These are phyloP conservation scores for Plantago elongata DNA, from an alignment of 257 asterid species.

Conservation along the genomic window DNA sequence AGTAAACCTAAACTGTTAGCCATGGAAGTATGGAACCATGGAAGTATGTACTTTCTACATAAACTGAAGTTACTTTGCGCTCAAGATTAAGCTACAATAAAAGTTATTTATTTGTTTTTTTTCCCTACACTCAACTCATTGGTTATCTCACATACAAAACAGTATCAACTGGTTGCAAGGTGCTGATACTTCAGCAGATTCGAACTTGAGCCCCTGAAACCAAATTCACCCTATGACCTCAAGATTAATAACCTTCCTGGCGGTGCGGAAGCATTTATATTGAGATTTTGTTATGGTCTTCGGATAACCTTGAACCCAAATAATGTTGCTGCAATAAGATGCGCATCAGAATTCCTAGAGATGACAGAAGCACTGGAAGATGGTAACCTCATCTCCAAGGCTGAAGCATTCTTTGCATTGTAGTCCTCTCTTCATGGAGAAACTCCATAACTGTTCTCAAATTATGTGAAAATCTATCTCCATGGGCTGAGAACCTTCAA, in stretches of 20 bases:
- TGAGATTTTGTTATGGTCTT: slow-evolving; percentile 63
- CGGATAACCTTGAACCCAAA: slow-evolving; percentile 46
- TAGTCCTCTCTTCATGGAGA: slow-evolving; percentile 74
- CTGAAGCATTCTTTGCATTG: slow-evolving; percentile 78
- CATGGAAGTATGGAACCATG: no score
- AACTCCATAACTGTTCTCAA: slow-evolving; percentile 61
- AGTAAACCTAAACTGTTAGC: no score
- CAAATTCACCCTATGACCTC: slow-evolving; percentile 33
- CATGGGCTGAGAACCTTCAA: slow-evolving; percentile 85
- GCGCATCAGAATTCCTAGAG: slow-evolving; percentile 75
- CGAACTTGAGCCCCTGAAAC: slow-evolving; percentile 34
- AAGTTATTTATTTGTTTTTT: not conserved
- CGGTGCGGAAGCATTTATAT: slow-evolving; percentile 60
- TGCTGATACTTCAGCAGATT: slow-evolving; percentile 52
- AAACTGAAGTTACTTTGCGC: not conserved
- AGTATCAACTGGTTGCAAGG: slow-evolving; percentile 63
- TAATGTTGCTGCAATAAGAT: slow-evolving; percentile 64
- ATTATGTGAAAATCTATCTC: slow-evolving; percentile 64
- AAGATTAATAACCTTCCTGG: slow-evolving; percentile 74
- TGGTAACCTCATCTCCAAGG: slow-evolving; percentile 67
- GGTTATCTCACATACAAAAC: slow-evolving; percentile 28
- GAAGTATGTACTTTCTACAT: no score
- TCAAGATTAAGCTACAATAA: not conserved
- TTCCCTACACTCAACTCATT: not conserved
- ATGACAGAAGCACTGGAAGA: slow-evolving; percentile 83